Evolutionary conservation across 208 protist species (phyloP), one percentile per base, ranked within the genome.

Genomic region (Kentomonas sorsogonicus): DNA sequence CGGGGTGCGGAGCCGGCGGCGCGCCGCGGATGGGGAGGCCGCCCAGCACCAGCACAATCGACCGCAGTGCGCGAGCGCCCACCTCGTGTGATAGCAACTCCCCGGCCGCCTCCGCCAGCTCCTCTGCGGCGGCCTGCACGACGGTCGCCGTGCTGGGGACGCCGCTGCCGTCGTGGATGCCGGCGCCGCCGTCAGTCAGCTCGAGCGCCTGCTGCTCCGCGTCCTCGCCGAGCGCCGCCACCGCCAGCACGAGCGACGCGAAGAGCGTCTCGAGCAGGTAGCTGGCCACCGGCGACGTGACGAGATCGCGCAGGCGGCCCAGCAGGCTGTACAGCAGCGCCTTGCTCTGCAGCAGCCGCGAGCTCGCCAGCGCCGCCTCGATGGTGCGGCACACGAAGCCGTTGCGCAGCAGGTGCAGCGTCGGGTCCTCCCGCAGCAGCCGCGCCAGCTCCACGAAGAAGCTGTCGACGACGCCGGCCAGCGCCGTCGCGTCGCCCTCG

Each of bases 361-460:
- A 74, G 39, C 75, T 93, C 0, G 65, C 57, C 36, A 95, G 66
- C 0, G 85, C 89, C 29, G 71, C 50, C 68, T 95, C 89, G 67
- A 95, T 91, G n/a, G 78, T 74, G 26, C 80, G 81, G 61, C 89
- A 95, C 0, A 90, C 77, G 30, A 70, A 68, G 36, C 72, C 82
- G 52, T 93, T 95, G 13, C 89, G 69, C 27, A 95, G 61, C 1
- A 95, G 72, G 62, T 88, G 64, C 9, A 93, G 75, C 0, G 73
- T 69, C 23, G 78, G 38, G 64, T 95, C 89, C 0, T 72, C 78
- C 27, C 73, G 69, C 2, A 95, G 75, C 48, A 89, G 66, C 69
- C 89, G 93, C 40, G 93, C 69, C 29, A 95, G 70, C 57, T 95
- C 85, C 1, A 79, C 76, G 68, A 95, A 93, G 63, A 95, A 91